phyloP scores from a whole-genome alignment of 371 early-diverging fungal species.

The Mucor circinelloides region DNA sequence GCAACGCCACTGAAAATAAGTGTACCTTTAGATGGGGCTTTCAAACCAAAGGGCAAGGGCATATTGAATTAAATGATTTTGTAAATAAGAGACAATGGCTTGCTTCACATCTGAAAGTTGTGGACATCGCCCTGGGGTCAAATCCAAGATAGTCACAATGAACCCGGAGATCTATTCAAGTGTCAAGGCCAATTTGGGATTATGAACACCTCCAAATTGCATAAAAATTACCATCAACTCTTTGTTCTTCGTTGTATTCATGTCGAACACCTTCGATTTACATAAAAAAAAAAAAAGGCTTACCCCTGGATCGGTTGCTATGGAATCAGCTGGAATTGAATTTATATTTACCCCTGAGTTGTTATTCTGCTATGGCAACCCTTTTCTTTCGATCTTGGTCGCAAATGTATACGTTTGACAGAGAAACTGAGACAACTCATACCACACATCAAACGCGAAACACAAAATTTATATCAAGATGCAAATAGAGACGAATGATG shows the following conservation, averaged over 20 bases:
- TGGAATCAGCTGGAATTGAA: not conserved
- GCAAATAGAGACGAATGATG: not conserved
- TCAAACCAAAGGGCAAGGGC: conserved; percentile 48
- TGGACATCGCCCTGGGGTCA: conserved; percentile 2
- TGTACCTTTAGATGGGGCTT: conserved; percentile 56
- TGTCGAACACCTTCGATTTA: not conserved
- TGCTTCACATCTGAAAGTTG: not conserved
- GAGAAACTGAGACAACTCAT: not conserved
- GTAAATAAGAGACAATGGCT: not conserved
- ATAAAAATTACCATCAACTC: not conserved
- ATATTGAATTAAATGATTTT: not conserved
- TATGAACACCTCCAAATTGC: not conserved
- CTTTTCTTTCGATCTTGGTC: not conserved
- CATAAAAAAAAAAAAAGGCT: not conserved
- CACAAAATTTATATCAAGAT: not conserved
- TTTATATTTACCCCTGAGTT: not conserved
- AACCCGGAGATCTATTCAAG: not conserved
- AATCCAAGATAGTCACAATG: not conserved
- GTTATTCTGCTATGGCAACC: not conserved
- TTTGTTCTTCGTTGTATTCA: not conserved
- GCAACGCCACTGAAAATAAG: conserved; percentile 57
- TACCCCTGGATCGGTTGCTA: not conserved
- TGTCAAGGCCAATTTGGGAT: not conserved
- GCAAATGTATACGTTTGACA: not conserved
- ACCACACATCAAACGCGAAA: not conserved